A percentile compares a stretch with the other conserved stretches of the same genome.
Conservation (phyloP, 495 filamentous ascomycete species). For the Hypoxylon lienhwacheense region DNA sequence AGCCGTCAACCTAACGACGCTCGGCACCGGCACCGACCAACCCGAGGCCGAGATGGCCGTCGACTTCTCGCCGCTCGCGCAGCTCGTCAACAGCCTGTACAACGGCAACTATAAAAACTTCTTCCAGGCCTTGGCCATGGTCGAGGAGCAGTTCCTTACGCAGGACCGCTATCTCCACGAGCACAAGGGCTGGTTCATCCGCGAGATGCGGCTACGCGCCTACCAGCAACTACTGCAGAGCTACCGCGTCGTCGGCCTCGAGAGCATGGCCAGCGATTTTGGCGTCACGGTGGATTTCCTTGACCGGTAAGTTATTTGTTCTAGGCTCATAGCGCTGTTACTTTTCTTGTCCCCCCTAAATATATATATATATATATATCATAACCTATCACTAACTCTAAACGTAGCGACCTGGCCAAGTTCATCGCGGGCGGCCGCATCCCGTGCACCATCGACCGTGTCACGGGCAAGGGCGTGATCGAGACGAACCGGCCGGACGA, state of each 20-base stretch:
- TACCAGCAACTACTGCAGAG: slow-evolving; percentile 98
- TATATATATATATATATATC: neutral
- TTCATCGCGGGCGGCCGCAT: slow-evolving; percentile 96
- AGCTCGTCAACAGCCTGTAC: slow-evolving; percentile 88
- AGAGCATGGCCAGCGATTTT: slow-evolving; percentile 95
- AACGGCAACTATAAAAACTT: slow-evolving; percentile 89
- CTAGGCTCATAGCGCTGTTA: neutral
- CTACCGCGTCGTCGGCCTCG: slow-evolving; percentile 92
- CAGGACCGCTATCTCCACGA: slow-evolving; percentile 93
- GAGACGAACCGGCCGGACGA: slow-evolving; percentile 97
- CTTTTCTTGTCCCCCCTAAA: neutral
- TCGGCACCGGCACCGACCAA: slow-evolving; percentile 66
- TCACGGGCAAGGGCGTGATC: slow-evolving; percentile 83
- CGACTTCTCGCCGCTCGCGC: slow-evolving; percentile 79
- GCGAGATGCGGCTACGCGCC: slow-evolving; percentile 93
- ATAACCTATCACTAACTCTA: neutral
- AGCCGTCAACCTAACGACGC: slow-evolving; percentile 79
- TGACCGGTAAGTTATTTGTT: slow-evolving; percentile 67
- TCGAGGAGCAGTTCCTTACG: slow-evolving; percentile 90
- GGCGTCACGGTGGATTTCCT: slow-evolving; percentile 94
- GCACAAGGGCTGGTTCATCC: slow-evolving; percentile 92
- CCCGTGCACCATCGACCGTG: slow-evolving; percentile 94
- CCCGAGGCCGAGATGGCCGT: slow-evolving; percentile 77
- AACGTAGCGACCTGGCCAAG: slow-evolving; percentile 82
- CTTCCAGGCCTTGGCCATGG: slow-evolving; percentile 85